Evolutionary conservation across 164 flowering plant species (phyloP).

Genomic region (Paratinospora sagittata): DNA sequence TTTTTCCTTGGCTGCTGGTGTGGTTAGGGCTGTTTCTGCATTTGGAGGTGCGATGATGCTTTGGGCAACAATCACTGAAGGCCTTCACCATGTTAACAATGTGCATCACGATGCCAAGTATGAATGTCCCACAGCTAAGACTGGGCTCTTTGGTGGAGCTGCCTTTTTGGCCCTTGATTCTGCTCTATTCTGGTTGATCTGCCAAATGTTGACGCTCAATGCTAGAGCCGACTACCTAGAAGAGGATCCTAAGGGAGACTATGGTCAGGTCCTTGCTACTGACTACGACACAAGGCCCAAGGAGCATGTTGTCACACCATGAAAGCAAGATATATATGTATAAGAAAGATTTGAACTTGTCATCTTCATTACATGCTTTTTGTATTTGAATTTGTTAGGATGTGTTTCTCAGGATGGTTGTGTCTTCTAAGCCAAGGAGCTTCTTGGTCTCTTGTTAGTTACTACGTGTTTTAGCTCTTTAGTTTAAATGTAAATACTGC

Average conservation of each 20-base stretch:
- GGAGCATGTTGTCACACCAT: neutral
- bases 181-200: slow-evolving; percentile 41
- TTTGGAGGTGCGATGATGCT: slow-evolving; percentile 53
- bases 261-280: slow-evolving; percentile 30
- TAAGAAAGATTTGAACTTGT: neutral
- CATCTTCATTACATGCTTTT: neutral
- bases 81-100: slow-evolving; percentile 40
- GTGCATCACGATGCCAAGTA: slow-evolving; percentile 23
- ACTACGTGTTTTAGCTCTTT: neutral
- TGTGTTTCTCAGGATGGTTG: neutral
- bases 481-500: neutral
- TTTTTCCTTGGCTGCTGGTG: neutral
- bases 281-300: slow-evolving; percentile 14
- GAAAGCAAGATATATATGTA: neutral
- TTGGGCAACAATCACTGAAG: slow-evolving; percentile 78
- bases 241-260: slow-evolving; percentile 35
- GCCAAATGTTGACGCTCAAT: slow-evolving; percentile 38
- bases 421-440: neutral
- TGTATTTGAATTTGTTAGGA: slow-evolving; percentile 3
- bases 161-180: slow-evolving; percentile 41
- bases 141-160: slow-evolving; percentile 46
- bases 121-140: slow-evolving; percentile 40
- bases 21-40: slow-evolving; percentile 43
- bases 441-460: neutral
- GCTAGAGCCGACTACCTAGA: slow-evolving; percentile 36